Base-by-base conservation (phyloP, 2,329 filamentous ascomycete genomes). In the Curvularia sp. region DNA sequence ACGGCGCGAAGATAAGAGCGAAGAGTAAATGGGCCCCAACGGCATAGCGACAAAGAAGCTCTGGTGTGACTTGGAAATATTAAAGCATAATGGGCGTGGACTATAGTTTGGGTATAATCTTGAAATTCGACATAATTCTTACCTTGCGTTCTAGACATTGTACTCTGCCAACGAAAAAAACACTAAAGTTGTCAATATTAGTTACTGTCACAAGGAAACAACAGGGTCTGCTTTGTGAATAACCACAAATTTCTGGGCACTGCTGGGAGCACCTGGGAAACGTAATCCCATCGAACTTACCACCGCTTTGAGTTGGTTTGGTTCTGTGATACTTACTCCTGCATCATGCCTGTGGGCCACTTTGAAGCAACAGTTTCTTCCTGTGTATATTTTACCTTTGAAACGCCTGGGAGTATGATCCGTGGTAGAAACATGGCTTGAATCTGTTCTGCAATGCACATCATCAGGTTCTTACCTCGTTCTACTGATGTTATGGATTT, bases 11-110 rank as follows among this genome's bases (percentile, higher is more conserved):
- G 55, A 75, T 77, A 39, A 60, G 74, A 48, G 49, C 58, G 28
- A 72, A 66, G 65, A 74, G 70, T n/a, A 71, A 69, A 50, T 75
- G 71, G 73, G 68, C 67, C 13, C 71, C 73, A 1, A 68, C 58
- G 26, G 30, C 35, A 33, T 53, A 47, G 20, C 22, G 4, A 20
- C 12, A 18, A 13, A 26, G 8, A 8, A 26, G 3, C 3, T 18
- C 38, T 12, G 9, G 33, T 26, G 3, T 39, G 33, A 20, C 6
- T 38, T 38, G 13, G 5, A 15, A 18, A 7, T 12, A 26, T 30
- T 3, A 3, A 13, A 10, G 20, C n/a, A 28, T 18, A 33, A 28
- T n/a, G 30, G 20, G 28, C 41, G 12, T 47, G n/a, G 2, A 3
- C 35, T 9, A 15, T 8, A 6, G 24, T 31, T 55, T 22, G 33